phyloP scores from a whole-genome alignment of 768 basidiomycete species.

The Nidula microcarpa region DNA sequence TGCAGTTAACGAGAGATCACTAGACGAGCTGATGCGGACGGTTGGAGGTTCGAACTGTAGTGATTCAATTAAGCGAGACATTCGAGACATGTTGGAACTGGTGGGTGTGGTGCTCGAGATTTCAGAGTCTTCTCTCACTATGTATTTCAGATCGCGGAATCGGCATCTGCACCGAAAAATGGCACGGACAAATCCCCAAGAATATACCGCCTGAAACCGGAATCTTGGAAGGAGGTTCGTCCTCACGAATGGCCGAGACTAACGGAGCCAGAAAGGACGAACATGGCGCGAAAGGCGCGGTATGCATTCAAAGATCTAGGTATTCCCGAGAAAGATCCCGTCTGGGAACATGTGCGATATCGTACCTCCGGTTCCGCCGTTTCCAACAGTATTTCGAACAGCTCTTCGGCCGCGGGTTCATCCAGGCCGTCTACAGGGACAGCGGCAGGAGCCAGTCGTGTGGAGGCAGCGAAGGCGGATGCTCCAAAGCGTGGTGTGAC shows the following conservation, averaged over 20 bases:
- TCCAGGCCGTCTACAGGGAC: slow-evolving; percentile 8
- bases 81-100: slow-evolving; percentile 47
- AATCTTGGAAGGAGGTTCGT: slow-evolving; percentile 65
- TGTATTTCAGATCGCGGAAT: slow-evolving; percentile 48
- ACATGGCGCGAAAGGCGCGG: slow-evolving; percentile 52
- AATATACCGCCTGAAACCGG: slow-evolving; percentile 51
- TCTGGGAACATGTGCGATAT: slow-evolving; percentile 53
- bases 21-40: slow-evolving; percentile 43
- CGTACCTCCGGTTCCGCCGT: slow-evolving; percentile 8
- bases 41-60: slow-evolving; percentile 40
- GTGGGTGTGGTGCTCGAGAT: slow-evolving; percentile 22
- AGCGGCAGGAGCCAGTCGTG: slow-evolving; percentile 4
- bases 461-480: slow-evolving; percentile 13
- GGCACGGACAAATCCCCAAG: slow-evolving; percentile 30
- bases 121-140: slow-evolving; percentile 1
- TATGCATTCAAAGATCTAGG: slow-evolving; percentile 42
- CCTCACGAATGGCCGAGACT: slow-evolving; percentile 61
- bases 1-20: slow-evolving; percentile 43
- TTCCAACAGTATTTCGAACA: neutral
- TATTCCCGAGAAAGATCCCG: slow-evolving; percentile 56
- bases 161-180: slow-evolving; percentile 22
- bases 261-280: slow-evolving; percentile 40
- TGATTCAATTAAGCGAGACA: slow-evolving; percentile 30
- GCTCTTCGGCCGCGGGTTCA: slow-evolving; percentile 8
- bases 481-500: slow-evolving; percentile 44